A percentile compares a stretch with the other conserved stretches of the same genome.
phyloP scores from a whole-genome alignment of 768 basidiomycete species.

The Paxillus involutus region DNA sequence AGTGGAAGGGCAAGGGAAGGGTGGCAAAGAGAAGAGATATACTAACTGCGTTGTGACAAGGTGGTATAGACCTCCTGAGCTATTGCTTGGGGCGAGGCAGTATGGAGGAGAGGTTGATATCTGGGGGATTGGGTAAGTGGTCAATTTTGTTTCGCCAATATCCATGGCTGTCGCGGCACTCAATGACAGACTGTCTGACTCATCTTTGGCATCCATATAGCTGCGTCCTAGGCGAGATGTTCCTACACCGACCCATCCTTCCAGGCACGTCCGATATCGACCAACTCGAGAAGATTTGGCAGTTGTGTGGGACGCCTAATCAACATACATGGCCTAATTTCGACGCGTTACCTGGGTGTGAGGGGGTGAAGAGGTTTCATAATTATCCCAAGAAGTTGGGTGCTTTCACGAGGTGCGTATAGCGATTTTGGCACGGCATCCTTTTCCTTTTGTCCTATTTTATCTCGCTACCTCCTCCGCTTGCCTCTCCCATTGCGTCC shows the following conservation, averaged over 20 bases:
- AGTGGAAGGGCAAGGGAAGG: conserved; percentile 17
- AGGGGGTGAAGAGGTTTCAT: conserved; percentile 68
- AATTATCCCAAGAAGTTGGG: conserved; percentile 55
- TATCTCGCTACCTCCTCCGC: not conserved
- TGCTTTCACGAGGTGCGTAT: conserved; percentile 59
- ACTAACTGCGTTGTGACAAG: conserved; percentile 95
- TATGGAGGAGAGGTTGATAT: conserved; percentile 96
- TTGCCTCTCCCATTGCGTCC: not conserved
- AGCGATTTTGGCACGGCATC: no score
- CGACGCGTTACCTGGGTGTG: conserved; percentile 74
- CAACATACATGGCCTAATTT: conserved; percentile 80
- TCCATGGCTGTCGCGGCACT: not conserved
- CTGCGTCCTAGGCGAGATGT: conserved; percentile 98
- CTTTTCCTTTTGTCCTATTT: no score
- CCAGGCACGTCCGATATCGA: conserved; percentile 88
- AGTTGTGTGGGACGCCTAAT: conserved; percentile 85
- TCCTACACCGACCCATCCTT: conserved; percentile 80
- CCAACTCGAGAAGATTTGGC: conserved; percentile 88
- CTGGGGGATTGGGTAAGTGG: conserved; percentile 90
- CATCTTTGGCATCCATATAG: conserved; percentile 36
- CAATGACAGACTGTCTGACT: not conserved
- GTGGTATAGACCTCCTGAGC: conserved; percentile 94
- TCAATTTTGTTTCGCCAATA: not conserved
- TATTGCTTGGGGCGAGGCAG: conserved; percentile 83
- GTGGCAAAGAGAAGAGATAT: conserved; percentile 63